These are phyloP conservation scores for Zancudomyces culisetae DNA, from an alignment of 371 early-diverging fungal species.

Conservation along the genomic window DNA sequence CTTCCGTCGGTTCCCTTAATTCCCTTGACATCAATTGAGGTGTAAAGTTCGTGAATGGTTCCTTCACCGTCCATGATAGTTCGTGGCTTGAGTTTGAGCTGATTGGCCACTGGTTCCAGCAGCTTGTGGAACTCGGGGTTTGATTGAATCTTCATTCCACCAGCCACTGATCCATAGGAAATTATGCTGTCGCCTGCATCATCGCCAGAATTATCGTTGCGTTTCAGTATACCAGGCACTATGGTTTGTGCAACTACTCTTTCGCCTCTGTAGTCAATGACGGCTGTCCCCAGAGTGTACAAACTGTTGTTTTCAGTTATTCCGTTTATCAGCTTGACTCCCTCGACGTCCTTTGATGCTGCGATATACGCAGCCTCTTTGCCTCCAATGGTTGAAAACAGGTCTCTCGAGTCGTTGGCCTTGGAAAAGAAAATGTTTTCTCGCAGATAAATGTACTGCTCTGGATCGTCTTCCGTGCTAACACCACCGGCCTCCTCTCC, in stretches of 20 bases:
- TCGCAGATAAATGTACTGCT: slow-evolving; percentile 71
- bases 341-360: slow-evolving; percentile 81
- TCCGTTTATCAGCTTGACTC: slow-evolving; percentile 56
- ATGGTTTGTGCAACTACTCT: slow-evolving; percentile 84
- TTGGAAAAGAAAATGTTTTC: slow-evolving; percentile 91
- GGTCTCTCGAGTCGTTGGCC: slow-evolving; percentile 71
- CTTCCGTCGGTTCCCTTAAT: slow-evolving; percentile 78
- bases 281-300: slow-evolving; percentile 68
- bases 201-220: too few relatives aligned
- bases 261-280: slow-evolving; percentile 79
- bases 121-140: slow-evolving; percentile 58
- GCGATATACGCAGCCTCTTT: slow-evolving; percentile 82
- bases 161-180: slow-evolving; percentile 76
- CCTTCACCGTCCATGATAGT: slow-evolving; percentile 46
- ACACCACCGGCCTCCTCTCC: too few relatives aligned
- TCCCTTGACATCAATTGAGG: slow-evolving; percentile 82
- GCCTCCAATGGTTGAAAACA: slow-evolving; percentile 67
- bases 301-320: slow-evolving; percentile 54
- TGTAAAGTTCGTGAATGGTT: slow-evolving; percentile 37
- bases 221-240: slow-evolving; percentile 59
- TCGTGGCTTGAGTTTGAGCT: slow-evolving; percentile 66
- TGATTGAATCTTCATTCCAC: slow-evolving; percentile 42
- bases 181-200: slow-evolving; percentile 65
- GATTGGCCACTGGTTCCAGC: slow-evolving; percentile 42
- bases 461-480: slow-evolving; percentile 35